Evolutionary conservation across 805 yeast genomes (phyloP).

Genomic region (Yamadazyma nakazawae): DNA sequence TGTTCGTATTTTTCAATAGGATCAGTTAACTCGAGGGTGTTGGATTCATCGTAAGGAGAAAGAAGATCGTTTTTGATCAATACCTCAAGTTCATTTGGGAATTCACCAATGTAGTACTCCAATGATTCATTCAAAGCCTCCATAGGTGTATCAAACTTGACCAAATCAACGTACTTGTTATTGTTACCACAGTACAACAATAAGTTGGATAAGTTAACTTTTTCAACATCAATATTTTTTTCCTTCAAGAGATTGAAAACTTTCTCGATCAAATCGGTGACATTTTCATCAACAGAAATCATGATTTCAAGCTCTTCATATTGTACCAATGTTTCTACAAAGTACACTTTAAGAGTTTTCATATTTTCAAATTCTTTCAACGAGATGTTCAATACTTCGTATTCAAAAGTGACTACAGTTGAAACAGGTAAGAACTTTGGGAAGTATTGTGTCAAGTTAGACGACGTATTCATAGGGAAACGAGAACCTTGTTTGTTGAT

Average conservation of each 20-base stretch:
- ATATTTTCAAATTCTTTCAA: conserved; percentile 74
- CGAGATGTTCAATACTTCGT: conserved; percentile 73
- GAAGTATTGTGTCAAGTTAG: conserved; percentile 39
- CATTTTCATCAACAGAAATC: conserved; percentile 59
- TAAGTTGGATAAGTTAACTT: conserved; percentile 33
- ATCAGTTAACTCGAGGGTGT: conserved; percentile 13
- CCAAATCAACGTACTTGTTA: conserved; percentile 35
- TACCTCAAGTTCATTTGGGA: conserved; percentile 42
- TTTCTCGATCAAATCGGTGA: conserved; percentile 50
- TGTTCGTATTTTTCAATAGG: conserved; percentile 23
- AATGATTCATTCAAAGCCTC: conserved; percentile 31
- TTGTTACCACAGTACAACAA: conserved; percentile 56
- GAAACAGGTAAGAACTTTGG: conserved; percentile 43
- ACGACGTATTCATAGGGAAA: conserved; percentile 40
- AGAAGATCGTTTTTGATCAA: conserved; percentile 35
- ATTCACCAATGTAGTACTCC: conserved; percentile 40
- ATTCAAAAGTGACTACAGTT: conserved; percentile 51
- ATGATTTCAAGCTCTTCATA: conserved; percentile 66
- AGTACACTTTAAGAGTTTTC: conserved; percentile 60
- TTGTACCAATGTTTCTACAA: conserved; percentile 65
- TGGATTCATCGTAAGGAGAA: conserved; percentile 16
- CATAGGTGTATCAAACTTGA: conserved; percentile 34
- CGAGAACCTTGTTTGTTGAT: conserved; percentile 56
- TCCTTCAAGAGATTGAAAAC: conserved; percentile 54
- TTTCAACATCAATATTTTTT: conserved; percentile 15